Evolutionary conservation across 495 filamentous ascomycete genomes (phyloP), one percentile per base, ranked within the genome.

Genomic region (Articulospora tetracladia): DNA sequence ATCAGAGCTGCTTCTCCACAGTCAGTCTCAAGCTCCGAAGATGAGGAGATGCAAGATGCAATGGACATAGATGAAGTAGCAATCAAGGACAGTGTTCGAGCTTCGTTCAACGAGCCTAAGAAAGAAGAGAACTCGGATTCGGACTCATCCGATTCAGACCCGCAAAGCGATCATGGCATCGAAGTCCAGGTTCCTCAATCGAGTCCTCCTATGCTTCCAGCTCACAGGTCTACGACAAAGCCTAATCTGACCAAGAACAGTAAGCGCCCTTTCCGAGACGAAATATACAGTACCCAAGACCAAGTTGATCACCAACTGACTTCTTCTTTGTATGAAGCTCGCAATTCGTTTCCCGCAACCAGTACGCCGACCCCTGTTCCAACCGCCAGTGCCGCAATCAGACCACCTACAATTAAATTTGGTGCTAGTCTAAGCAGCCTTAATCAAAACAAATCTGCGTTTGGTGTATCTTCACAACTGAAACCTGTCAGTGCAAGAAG

Each of bases 251-350:
- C 12, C 27, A 59, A 48, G 17, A 57, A 57, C 34, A 52, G 52
- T 53, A 62, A 52, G 48, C 20, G 47, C 34, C 48, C 53, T 22
- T 32, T 27, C 50, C 24, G 30, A 54, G 15, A 30, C 6, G 47
- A 58, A 11, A 12, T 25, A 19, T 25, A 24, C 11, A 53, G 55
- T 53, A 64, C 53, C 24, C 62, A 68, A 63, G 62, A 60, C 11
- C 59, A 64, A 52, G 44, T 68, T 24, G 62, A 62, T 39, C 55
- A 60, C n/a, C 66, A 68, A 65, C 66, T 68, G 27, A 68, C 62
- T 10, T 68, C 66, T 60, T 62, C 58, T 56, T 28, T 68, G 34
- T 50, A 36, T 56, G 53, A 61, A 64, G 61, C 23, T 19, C 60
- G 25, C 26, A 12, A 39, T 19, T 23, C 24, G 1, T 22, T 50